Conservation (phyloP, 768 basidiomycete genomes). For the Hygrocybe punicea region DNA sequence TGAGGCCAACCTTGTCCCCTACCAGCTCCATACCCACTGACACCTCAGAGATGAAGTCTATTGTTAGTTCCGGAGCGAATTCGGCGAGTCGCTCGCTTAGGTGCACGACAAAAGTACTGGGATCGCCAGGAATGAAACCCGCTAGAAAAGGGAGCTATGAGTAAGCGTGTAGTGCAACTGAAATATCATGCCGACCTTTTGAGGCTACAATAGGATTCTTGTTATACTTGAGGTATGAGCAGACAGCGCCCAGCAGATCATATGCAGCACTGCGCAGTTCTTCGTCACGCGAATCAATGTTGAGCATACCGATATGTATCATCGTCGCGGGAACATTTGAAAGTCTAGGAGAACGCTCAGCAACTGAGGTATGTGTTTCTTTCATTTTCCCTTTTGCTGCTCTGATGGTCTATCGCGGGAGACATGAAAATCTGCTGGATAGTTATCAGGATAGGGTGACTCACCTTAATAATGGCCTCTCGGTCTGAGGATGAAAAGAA, state of each 20-base stretch:
- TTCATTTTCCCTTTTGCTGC: constrained; percentile 70
- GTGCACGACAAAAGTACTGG: constrained; percentile 55
- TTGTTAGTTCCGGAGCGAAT: constrained; percentile 75
- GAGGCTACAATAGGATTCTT: constrained; percentile 66
- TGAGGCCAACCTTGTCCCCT: constrained; percentile 22
- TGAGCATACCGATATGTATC: constrained; percentile 82
- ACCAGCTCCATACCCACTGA: constrained; percentile 58
- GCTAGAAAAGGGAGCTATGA: constrained; percentile 36
- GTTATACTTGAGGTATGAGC: constrained; percentile 73
- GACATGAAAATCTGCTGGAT: background rate
- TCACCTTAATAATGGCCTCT: constrained; percentile 73
- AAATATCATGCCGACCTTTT: constrained; percentile 47
- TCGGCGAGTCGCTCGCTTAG: constrained; percentile 70
- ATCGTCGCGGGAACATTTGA: constrained; percentile 84
- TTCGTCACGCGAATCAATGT: constrained; percentile 69
- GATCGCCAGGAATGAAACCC: constrained; percentile 67
- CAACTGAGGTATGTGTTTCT: constrained; percentile 47
- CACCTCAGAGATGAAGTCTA: constrained; percentile 89
- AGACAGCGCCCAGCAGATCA: constrained; percentile 74
- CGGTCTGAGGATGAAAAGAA: constrained; percentile 72
- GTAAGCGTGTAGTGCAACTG: background rate
- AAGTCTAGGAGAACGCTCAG: constrained; percentile 70
- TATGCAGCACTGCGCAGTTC: constrained; percentile 77
- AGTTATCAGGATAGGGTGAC: constrained; percentile 3
- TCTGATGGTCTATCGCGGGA: constrained; percentile 55